These are phyloP conservation scores for Colletotrichum liriopes DNA, from an alignment of 2,329 filamentous ascomycete genomes.

Conservation along the genomic window DNA sequence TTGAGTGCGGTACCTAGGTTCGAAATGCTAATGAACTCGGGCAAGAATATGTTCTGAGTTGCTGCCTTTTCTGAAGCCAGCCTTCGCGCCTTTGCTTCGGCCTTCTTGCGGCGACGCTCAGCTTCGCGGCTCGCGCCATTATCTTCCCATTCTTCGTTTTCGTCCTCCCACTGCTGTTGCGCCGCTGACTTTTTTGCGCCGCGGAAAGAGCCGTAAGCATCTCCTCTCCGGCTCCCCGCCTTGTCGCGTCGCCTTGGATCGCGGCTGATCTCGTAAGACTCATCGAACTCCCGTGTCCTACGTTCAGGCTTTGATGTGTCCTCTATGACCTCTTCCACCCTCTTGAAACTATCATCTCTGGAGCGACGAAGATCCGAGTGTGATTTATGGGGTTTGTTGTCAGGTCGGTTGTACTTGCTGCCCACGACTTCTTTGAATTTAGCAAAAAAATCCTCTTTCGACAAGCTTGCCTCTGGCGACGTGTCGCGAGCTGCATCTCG, in stretches of 20 bases:
- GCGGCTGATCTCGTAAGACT: constrained; percentile 41
- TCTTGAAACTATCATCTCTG: not conserved
- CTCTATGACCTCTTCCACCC: constrained; percentile 8
- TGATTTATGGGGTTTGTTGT: not conserved
- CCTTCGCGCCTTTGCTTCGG: constrained; percentile 59
- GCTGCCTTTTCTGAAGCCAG: constrained; percentile 62
- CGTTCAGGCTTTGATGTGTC: not conserved
- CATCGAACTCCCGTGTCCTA: constrained; percentile 30
- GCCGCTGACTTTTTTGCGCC: constrained; percentile 28
- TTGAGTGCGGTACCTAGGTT: constrained; percentile 84
- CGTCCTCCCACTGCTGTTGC: constrained; percentile 39
- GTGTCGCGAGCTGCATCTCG: not conserved
- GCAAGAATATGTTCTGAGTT: constrained; percentile 76
- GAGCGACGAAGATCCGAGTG: not conserved
- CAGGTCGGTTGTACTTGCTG: constrained; percentile 2
- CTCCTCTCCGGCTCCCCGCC: constrained; percentile 16
- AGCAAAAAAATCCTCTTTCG: constrained; percentile 22
- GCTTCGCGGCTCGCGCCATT: constrained; percentile 55
- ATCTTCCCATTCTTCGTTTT: constrained; percentile 58
- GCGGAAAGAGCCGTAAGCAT: constrained; percentile 19
- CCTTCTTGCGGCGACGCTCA: constrained; percentile 58
- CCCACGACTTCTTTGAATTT: constrained; percentile 22
- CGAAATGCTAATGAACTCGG: constrained; percentile 92
- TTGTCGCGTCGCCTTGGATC: constrained; percentile 39
- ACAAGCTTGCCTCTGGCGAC: not conserved